Percentiles rank a stretch among this genome's conserved stretches.
phyloP scores from a whole-genome alignment of 1,139 yeast species.

The Yamadazyma taylorii region DNA sequence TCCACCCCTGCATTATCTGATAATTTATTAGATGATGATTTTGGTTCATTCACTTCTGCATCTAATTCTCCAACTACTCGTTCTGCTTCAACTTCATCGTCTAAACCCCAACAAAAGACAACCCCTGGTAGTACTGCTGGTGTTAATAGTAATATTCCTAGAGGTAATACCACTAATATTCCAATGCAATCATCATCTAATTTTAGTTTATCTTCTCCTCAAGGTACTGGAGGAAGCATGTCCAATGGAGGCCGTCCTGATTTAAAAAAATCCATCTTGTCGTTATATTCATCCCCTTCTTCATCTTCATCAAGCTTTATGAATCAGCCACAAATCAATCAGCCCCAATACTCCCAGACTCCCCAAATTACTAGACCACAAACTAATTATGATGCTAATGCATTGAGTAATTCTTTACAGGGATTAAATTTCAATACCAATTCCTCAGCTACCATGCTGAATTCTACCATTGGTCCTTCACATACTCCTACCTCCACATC shows the following conservation, averaged over 20 bases:
- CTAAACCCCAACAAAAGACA: slow-evolving; percentile 3
- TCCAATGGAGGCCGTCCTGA: slow-evolving; percentile 45
- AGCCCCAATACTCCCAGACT: slow-evolving; percentile 4
- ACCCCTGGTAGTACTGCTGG: too few relatives aligned
- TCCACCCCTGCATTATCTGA: slow-evolving; percentile 17
- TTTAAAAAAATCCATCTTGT: slow-evolving; percentile 84
- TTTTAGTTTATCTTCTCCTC: slow-evolving; percentile 23
- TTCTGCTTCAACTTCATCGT: slow-evolving; percentile 11
- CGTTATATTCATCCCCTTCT: slow-evolving; percentile 77
- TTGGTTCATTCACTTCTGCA: slow-evolving; percentile 40
- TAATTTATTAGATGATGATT: slow-evolving; percentile 38
- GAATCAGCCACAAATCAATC: slow-evolving; percentile 10
- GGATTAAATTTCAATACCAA: slow-evolving; percentile 30
- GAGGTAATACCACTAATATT: slow-evolving; percentile 13
- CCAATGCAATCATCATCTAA: slow-evolving; percentile 10
- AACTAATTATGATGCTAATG: slow-evolving; percentile 15
- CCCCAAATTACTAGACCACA: too few relatives aligned
- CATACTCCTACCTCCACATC: too few relatives aligned
- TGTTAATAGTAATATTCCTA: too few relatives aligned
- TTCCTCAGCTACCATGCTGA: slow-evolving; percentile 3
- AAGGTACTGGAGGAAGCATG: slow-evolving; percentile 37
- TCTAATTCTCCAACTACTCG: slow-evolving; percentile 16
- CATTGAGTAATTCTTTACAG: slow-evolving; percentile 33
- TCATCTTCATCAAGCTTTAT: slow-evolving; percentile 37
- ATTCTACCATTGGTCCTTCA: slow-evolving; percentile 2